These are phyloP conservation scores for Mycena capillaripes DNA, from an alignment of 768 basidiomycete genomes.

Conservation along the genomic window DNA sequence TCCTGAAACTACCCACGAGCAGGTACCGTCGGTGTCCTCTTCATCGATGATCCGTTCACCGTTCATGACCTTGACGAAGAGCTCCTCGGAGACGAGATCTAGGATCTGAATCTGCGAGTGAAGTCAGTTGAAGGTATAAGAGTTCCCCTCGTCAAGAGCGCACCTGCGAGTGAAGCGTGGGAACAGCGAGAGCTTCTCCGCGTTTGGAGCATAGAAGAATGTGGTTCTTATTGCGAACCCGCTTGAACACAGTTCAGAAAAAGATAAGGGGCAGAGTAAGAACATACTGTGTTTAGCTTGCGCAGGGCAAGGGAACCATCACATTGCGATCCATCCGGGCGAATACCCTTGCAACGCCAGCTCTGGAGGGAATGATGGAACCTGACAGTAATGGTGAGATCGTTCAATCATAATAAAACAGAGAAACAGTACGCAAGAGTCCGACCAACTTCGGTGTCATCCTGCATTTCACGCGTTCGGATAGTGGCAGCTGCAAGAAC, in stretches of 20 bases:
- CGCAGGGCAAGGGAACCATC: constrained; percentile 15
- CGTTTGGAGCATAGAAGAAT: constrained; percentile 26
- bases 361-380: constrained; percentile 20
- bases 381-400: background rate
- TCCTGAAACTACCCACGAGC: constrained; percentile 24
- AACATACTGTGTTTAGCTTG: constrained; percentile 18
- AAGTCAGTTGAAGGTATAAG: background rate
- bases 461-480: constrained; percentile 23
- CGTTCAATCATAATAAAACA: background rate
- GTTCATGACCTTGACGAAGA: constrained; percentile 24
- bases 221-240: constrained; percentile 17
- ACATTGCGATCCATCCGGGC: background rate
- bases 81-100: constrained; percentile 24
- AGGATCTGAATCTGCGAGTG: constrained; percentile 19
- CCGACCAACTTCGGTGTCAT: constrained; percentile 21
- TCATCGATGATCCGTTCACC: constrained; percentile 23
- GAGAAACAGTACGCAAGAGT: constrained; percentile 15
- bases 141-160: background rate
- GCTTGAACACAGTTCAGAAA: constrained; percentile 6
- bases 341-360: constrained; percentile 13
- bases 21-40: constrained; percentile 17
- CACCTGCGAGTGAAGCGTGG: constrained; percentile 11
- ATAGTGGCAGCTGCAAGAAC: constrained; percentile 5
- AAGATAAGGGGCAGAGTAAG: background rate
- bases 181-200: background rate